Conservation (phyloP, 2,329 filamentous ascomycete genomes). For the Colletotrichum paranaense region DNA sequence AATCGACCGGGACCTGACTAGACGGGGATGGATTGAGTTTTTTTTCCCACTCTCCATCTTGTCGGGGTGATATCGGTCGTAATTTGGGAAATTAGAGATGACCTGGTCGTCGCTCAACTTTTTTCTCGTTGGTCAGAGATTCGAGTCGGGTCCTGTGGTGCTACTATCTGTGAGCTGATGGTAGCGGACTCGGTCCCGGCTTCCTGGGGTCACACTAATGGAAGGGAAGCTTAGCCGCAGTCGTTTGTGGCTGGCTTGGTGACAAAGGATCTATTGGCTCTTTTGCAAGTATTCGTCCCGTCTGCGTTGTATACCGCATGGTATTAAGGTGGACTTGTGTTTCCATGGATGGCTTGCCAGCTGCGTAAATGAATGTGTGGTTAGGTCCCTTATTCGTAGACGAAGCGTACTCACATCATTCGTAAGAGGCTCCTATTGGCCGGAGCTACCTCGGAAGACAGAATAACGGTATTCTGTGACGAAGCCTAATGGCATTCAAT, state of each 20-base stretch:
- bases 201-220: neutral
- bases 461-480: neutral
- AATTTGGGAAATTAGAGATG: slow-evolving; percentile 24
- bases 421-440: no score
- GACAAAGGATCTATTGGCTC: neutral
- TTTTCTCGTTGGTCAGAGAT: neutral
- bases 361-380: neutral
- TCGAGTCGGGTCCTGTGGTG: neutral
- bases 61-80: slow-evolving; percentile 26
- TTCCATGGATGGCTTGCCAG: neutral
- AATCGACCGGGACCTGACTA: slow-evolving; percentile 20
- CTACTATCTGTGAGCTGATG: neutral
- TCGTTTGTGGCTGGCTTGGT: neutral
- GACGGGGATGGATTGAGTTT: slow-evolving; percentile 20
- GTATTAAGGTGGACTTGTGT: neutral
- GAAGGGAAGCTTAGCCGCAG: neutral
- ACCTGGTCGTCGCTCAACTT: neutral
- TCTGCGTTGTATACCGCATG: neutral
- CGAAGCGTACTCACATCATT: no score
- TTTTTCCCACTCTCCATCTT: neutral
- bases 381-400: neutral
- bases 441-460: neutral
- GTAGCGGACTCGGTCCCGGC: neutral
- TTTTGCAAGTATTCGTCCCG: neutral
- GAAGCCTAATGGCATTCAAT: neutral